A percentile compares a stretch with the other conserved stretches of the same genome.
These are phyloP conservation scores for Syzygium jambos DNA, from an alignment of 345 rosid genomes.

Conservation along the genomic window DNA sequence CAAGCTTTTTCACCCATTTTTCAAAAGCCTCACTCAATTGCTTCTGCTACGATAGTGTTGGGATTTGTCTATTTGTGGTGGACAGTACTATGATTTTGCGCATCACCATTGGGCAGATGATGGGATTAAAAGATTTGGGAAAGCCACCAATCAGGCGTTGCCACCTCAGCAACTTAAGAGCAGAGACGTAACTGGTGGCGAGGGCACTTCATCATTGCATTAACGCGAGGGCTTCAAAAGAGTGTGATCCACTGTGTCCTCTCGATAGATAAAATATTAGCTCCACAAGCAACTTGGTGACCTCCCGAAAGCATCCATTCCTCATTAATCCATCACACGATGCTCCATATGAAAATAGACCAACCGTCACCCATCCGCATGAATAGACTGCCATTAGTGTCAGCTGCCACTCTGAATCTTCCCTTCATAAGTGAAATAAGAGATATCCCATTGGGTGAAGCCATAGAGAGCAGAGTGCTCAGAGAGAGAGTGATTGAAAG, in stretches of 20 bases:
- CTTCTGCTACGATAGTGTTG: not conserved
- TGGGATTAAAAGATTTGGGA: not conserved
- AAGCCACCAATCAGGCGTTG: constrained; percentile 7
- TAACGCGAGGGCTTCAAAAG: not conserved
- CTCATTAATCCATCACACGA: not conserved
- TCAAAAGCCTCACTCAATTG: not conserved
- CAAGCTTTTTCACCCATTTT: not conserved
- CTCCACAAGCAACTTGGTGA: not conserved
- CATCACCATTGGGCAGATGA: not conserved
- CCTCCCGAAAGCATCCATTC: not conserved
- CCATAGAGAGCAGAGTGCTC: not conserved
- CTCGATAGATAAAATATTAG: not conserved
- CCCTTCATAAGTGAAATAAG: not conserved
- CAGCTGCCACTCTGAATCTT: not conserved
- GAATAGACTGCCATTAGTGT: not conserved
- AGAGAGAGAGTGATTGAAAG: not conserved
- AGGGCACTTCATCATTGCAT: not conserved
- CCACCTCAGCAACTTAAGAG: not conserved
- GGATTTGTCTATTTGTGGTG: not conserved
- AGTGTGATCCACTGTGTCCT: not conserved
- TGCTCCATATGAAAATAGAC: not conserved
- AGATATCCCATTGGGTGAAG: not conserved
- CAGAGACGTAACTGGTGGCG: not conserved
- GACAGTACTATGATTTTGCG: constrained; percentile 3
- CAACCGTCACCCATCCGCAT: not conserved